Evolutionary conservation across 2,329 filamentous ascomycete genomes (phyloP), one percentile per base, ranked within the genome.

Genomic region (Plectosphaerella sp.): DNA sequence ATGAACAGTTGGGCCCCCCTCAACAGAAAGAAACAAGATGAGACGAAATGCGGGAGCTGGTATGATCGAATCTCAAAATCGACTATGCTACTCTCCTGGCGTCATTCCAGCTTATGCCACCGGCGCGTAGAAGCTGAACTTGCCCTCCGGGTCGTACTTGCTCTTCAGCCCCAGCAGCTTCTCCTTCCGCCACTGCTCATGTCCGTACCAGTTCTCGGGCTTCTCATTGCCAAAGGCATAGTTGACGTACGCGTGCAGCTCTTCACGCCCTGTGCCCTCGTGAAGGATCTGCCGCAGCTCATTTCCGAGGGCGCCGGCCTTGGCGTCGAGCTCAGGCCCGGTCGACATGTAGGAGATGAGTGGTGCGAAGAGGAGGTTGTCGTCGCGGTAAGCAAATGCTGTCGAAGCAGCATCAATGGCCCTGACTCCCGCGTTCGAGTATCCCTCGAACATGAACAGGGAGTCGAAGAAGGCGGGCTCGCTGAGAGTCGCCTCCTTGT

Each of bases 361-460:
- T 1, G 70, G 67, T 2, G 70, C 66, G 43, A 65, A 51, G 22
- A 77, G 69, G 7, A 79, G 57, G 57, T 74, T 73, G 49, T 75
- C 71, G 2, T 61, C 56, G 2, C 78, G 72, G 62, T 71, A 72
- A 16, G 76, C 68, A 52, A 73, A 81, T 1, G 77, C 76, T 3
- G 71, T 68, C 1, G 69, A 66, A 10, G 62, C 59, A 24, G 55
- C 57, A 45, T 62, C 54, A 39, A 76, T 58, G 0, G 61, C 64
- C 49, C 70, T 59, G 2, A 82, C 71, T 2, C 72, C 79, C 20
- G 72, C 62, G 8, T 61, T 64, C 1, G 77, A 71, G 62, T 83
- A 83, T 3, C 75, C 75, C 59, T 84, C 80, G 50, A 83, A 77
- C 72, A 82, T 75, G 64, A 82, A 77, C 45, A 80, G 65, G 1